Base-by-base conservation (phyloP, 1,284 basidiomycete species). In the Ustanciosporium gigantosporum region DNA sequence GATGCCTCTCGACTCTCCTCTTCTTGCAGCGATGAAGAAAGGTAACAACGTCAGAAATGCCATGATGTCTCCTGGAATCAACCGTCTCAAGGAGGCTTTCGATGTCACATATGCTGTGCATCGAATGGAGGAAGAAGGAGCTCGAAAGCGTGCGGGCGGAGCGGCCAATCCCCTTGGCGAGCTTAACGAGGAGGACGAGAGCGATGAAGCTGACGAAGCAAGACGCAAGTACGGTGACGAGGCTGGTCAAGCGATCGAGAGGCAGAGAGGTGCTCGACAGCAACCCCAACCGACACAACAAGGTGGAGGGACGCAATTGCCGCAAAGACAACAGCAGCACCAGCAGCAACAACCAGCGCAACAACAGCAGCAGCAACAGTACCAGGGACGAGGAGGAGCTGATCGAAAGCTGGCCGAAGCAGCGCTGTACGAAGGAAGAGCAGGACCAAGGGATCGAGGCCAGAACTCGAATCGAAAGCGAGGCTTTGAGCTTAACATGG, bases 71-170 rank as follows among this genome's bases (percentile, higher is more conserved):
- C 95, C 95, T 1, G 93, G 94, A 27, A 79, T 97, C 34, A 72
- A 77, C 15, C 68, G 73, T 22, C 86, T 99, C 79, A 97, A 96
- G 77, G 95, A 98, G 78, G 94, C 95, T 2, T 98, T 99, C 78
- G 95, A 99, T 77, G 88, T 99, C 68, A 96, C 95, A 0, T 98
- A 98, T 78, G 95, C 95, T 11, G 94, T 98, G 0, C 95, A 98
- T 79, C 87, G 95, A 17, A 96, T 96, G 91, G 94, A 97, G 77
- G 95, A 99, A 79, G 95, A 99, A 80, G 92, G 91, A 20, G 88
- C 89, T 0, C 48, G 66, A 22, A 86, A 20, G 84, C 84, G 32
- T 78, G 79, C 34, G 16, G 52, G 84, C 85, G 79, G 8, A 11
- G 76, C 17, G 31, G 14, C 31, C 40, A 61, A 57, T 19, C 57